Base-by-base conservation (phyloP, 352 stramenopile genomes). In the Thalassiosira livingstoniorum region DNA sequence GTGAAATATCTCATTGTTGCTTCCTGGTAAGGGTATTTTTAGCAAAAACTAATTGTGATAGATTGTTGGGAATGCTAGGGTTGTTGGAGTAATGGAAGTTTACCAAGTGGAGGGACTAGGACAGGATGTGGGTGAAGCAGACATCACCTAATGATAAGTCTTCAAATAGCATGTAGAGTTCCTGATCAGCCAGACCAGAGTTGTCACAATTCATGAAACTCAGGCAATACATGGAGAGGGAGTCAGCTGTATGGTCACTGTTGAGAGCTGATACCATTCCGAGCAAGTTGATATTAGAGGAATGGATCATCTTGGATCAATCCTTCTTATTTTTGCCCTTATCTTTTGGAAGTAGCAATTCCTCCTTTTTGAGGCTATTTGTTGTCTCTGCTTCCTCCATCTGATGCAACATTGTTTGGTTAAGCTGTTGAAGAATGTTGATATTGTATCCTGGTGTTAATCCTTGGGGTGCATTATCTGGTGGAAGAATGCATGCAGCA, bases 111-210 rank as follows among this genome's bases (percentile, higher is more conserved):
- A 69, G 32, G 11, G 35, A 29, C 32, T 55, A 37, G 11, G 35
- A 35, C 0, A 54, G 13, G 0, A 32, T 37, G 0, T 4, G 23
- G 11, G 32, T 29, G n/a, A 51, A 69, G 15, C 15, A 32, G 2
- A 42, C 31, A 4, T 69, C 61, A n/a, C 34, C 5, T 0, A 69
- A 42, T 0, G 2, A 4, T 7, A 69, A 32, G 23, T 31, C 18
- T 32, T 55, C 47, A 87, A 98, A 98, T 95, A 96, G 98, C 94
- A 98, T 97, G 86, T 83, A 83, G 11, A 91, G 75, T 75, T 98
- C 96, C 84, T 97, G 93, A 82, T 97, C 95, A 82, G 96, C 96
- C 73, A 51, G 10, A 4, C 34, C 61, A 4, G 11, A 18, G 2
- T 34, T 57, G 0, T 21, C 25, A 0, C 23, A 23, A 13, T 51